Base-by-base conservation (phyloP, 139 green algal genomes). In the Trebouxia sp. region DNA sequence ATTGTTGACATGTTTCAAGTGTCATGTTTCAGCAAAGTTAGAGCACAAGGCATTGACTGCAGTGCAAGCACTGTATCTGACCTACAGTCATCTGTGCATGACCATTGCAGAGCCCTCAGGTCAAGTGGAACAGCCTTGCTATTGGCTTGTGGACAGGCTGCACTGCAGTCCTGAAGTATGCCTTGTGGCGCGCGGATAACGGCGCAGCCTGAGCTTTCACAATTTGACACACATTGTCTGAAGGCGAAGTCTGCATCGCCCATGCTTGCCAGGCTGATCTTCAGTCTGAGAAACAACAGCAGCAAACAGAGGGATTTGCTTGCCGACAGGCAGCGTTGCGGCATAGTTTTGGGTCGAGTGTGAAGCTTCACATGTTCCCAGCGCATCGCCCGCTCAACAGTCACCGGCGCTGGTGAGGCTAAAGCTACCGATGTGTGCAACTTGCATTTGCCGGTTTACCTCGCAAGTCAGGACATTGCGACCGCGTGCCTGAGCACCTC, bases 61-160 rank as follows among this genome's bases (percentile, higher is more conserved):
- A 45, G 1, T 70, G 26, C 26, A 37, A 24, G 58, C 22, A 45
- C 26, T 51, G n/a, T n/a, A n/a, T n/a, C n/a, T n/a, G n/a, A 74
- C 76, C 39, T 85, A 86, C 93, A 97, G 83, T 96, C 92, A 50
- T 83, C 74, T 1, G 67, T 11, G 53, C 89, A 93, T 58, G 83
- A 83, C 89, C 89, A 93, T 24, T 47, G 77, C 76, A 78, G 76
- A 43, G 85, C 8, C 22, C 39, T 43, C 51, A 90, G 82, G 17
- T 28, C 69, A 12, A 39, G 15, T 51, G 77, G 77, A 1, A 76
- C 58, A 26, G 41, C 5, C 22, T 26, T 66, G 6, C 50, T 28
- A 42, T 65, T 75, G 55, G n/a, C 14, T 6, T 11, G 5, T 56
- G 77, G 77, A 67, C 77, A 82, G 17, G 77, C 77, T 30, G 77